Evolutionary conservation across 2,329 filamentous ascomycete genomes (phyloP).

Genomic region (Cordyceps sp.): DNA sequence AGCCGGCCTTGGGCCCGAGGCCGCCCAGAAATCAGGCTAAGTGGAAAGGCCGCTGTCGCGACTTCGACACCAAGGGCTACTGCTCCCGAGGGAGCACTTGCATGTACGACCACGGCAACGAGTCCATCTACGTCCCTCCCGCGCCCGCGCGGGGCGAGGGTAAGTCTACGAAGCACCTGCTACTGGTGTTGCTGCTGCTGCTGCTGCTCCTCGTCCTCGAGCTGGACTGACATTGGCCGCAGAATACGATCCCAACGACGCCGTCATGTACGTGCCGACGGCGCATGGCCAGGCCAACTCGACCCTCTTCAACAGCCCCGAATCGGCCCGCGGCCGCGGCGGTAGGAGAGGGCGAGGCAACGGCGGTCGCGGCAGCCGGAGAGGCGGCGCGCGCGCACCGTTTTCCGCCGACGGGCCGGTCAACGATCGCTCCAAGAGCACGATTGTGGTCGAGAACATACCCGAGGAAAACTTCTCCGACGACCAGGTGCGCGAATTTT

Average conservation of each 20-base stretch:
- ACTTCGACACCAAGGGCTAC: slow-evolving; percentile 58
- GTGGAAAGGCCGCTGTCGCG: slow-evolving; percentile 39
- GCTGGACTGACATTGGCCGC: neutral
- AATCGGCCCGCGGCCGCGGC: slow-evolving; percentile 15
- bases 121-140: slow-evolving; percentile 23
- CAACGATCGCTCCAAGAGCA: slow-evolving; percentile 44
- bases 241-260: slow-evolving; percentile 19
- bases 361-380: slow-evolving; percentile 17
- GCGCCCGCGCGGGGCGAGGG: slow-evolving; percentile 9
- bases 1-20: slow-evolving; percentile 7
- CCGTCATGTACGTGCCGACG: slow-evolving; percentile 9
- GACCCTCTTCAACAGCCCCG: slow-evolving; percentile 8
- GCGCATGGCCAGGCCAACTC: slow-evolving; percentile 5
- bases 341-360: slow-evolving; percentile 14
- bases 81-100: slow-evolving; percentile 53
- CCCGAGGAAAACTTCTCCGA: slow-evolving; percentile 55
- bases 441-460: slow-evolving; percentile 63
- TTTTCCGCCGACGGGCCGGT: slow-evolving; percentile 50
- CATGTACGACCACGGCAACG: slow-evolving; percentile 49
- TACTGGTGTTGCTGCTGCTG: too few species aligned
- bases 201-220: neutral
- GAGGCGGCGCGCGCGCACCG: slow-evolving; percentile 27
- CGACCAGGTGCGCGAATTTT: slow-evolving; percentile 48
- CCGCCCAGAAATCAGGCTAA: slow-evolving; percentile 11
- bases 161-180: slow-evolving; percentile 5